Evolutionary conservation across 208 protist genomes (phyloP).

Genomic region (Leishmania guyanensis): DNA sequence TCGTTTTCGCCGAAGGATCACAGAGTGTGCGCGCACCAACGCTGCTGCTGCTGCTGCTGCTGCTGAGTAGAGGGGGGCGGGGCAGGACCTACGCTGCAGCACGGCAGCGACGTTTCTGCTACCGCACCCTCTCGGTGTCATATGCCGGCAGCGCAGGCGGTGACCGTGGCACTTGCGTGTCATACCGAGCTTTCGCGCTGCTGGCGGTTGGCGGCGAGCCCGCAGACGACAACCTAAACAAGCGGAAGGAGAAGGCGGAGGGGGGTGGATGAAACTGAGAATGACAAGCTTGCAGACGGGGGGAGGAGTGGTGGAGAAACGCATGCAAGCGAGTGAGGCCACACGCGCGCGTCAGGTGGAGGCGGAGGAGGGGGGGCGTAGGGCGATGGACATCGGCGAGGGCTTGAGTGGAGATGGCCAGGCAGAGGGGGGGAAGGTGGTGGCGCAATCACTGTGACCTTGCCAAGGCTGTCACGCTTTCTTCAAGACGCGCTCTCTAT

Average conservation of each 20-base stretch:
- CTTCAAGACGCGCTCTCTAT: background rate
- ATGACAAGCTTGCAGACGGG: too few species aligned
- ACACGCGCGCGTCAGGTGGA: background rate
- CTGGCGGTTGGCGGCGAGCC: background rate
- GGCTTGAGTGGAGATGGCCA: too few species aligned
- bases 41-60: too few species aligned
- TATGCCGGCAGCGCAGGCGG: background rate
- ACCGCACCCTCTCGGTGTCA: too few species aligned
- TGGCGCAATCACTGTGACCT: background rate
- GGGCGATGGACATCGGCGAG: background rate
- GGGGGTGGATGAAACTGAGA: background rate
- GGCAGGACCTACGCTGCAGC: too few species aligned
- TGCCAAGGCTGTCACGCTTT: background rate
- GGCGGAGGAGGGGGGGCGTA: background rate
- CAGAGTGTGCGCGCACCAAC: too few species aligned
- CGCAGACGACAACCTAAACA: background rate
- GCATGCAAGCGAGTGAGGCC: background rate
- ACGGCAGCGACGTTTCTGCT: too few species aligned
- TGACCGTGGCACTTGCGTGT: background rate
- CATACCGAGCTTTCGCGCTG: background rate
- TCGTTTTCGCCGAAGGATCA: too few species aligned
- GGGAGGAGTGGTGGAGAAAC: background rate
- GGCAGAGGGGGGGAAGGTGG: too few species aligned
- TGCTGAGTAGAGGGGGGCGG: too few species aligned
- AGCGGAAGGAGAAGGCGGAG: background rate